Base-by-base conservation (phyloP, 805 yeast species). In the Candida sphagnicola region DNA sequence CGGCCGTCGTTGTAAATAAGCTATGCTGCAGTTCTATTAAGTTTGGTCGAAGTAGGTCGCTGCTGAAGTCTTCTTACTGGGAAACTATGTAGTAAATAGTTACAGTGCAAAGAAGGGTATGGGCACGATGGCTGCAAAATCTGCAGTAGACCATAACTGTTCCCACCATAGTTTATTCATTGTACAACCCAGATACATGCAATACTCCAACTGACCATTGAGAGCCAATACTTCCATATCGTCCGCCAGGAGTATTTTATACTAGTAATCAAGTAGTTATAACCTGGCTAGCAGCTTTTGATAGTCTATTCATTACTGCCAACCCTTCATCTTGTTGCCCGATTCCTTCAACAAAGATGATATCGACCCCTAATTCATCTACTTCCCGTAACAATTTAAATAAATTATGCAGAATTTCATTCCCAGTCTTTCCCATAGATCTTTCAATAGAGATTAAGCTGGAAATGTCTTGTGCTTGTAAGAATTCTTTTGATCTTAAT, bases 271-370 rank as follows among this genome's bases (percentile, higher is more conserved):
- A 21, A 21, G 8, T 6, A 4, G 35, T 51, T 18, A 74, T 57
- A 11, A 67, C 67, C 36, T 71, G 75, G 4, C 75, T 62, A 0
- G 97, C 95, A 3, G 97, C 97, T 57, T 90, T 90, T 25, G 74
- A 70, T 23, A 91, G 66, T 49, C 99, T 66, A 57, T 93, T 93
- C 96, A 93, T 91, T 26, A 93, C 83, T 0, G 99, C 99, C 40
- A 90, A 68, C 0, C 99, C 99, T 54, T 89, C 93, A 38, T 82
- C 74, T 1, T 68, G 62, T 46, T 85, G 89, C 18, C 69, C 77
- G 5, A 89, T 77, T 0, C 95, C 95, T 57, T 90, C 97, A 1
- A 90, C 89, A 34, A 93, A 69, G 8, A 93, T 88, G 26, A 78
- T 47, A 43, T 84, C 88, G 2, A 79, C 89, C 1, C 71, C 75